A percentile compares a stretch with the other conserved stretches of the same genome.
Conservation (phyloP, 805 yeast species). For the Kazachstania taianensis region DNA sequence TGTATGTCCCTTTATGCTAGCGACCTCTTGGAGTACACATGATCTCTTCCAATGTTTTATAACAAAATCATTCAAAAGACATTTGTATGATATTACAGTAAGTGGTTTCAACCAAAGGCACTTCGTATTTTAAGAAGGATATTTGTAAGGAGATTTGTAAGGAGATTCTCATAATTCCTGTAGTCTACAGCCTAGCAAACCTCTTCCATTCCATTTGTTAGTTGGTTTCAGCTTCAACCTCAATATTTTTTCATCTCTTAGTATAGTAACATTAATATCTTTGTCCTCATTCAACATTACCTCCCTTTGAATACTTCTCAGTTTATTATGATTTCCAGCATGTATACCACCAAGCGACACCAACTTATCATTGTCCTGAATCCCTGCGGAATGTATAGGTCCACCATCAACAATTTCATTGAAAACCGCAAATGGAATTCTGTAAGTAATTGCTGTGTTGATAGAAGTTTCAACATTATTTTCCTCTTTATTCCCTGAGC, state of each 20-base stretch:
- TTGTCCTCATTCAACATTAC: constrained; percentile 34
- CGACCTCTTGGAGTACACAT: too few species aligned
- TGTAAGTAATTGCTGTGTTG: constrained; percentile 4
- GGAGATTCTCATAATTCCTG: neutral
- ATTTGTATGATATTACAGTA: too few species aligned
- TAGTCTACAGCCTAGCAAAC: constrained; percentile 55
- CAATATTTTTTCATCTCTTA: constrained; percentile 19
- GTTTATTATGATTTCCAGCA: constrained; percentile 45
- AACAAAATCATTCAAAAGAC: too few species aligned
- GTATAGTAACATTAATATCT: constrained; percentile 17
- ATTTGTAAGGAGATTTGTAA: too few species aligned
- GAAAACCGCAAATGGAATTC: constrained; percentile 47
- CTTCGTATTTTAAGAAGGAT: too few species aligned
- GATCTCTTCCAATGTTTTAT: too few species aligned
- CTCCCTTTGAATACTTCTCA: constrained; percentile 35
- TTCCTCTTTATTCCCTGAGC: neutral
- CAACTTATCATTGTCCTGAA: constrained; percentile 45
- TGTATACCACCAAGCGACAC: constrained; percentile 44
- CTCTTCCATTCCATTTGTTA: constrained; percentile 52
- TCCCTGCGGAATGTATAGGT: constrained; percentile 52
- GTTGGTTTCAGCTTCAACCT: constrained; percentile 36
- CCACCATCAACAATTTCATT: constrained; percentile 39
- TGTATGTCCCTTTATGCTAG: too few species aligned
- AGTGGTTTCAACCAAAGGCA: too few species aligned
- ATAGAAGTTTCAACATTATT: neutral